Evolutionary conservation across 2,329 filamentous ascomycete genomes (phyloP), one percentile per base, ranked within the genome.

Genomic region (Venturia asperata): DNA sequence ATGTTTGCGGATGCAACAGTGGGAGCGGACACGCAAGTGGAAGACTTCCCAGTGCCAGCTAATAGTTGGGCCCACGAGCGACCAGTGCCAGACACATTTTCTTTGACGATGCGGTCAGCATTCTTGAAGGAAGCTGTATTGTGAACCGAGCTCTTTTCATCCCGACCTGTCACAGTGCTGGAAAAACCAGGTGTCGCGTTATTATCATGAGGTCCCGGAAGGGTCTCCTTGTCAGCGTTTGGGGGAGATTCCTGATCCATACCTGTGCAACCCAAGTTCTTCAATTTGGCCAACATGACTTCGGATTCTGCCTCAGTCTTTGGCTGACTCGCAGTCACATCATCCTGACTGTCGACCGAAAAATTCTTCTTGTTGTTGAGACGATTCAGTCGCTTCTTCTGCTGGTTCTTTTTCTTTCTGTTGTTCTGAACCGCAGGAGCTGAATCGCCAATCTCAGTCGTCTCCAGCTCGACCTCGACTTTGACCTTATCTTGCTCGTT

Each of bases 281-380:
- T 27, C 47, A 58, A 10, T 37, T 34, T 58, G 30, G 7, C 21
- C 10, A 10, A 52, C n/a, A 52, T 24, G 30, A 5, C 30, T 58
- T 34, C 21, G 2, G 52, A 27, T 58, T 27, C 10, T 37, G 52
- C 30, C 37, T 58, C 52, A 15, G 27, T 19, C 17, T 37, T 30
- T 21, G 52, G 10, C 4, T 37, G 27, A 24, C 27, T 37, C 1
- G 15, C 52, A 37, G 19, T 15, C 5, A 6, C n/a, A 11, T 24
- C 21, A 13, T 52, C 47, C 47, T 58, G 52, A 15, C 30, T 19
- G 30, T 58, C 37, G 13, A 43, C 27, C 13, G 60, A 43, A 42
- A n/a, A 4, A 43, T 62, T 62, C 60, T 62, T 62, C 13, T 43
- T 47, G 13, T 62, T 62, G 27, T 43, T 62, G 2, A 43, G 19